Evolutionary conservation across 2,329 filamentous ascomycete genomes (phyloP).

Genomic region (Cytospora leucostoma): DNA sequence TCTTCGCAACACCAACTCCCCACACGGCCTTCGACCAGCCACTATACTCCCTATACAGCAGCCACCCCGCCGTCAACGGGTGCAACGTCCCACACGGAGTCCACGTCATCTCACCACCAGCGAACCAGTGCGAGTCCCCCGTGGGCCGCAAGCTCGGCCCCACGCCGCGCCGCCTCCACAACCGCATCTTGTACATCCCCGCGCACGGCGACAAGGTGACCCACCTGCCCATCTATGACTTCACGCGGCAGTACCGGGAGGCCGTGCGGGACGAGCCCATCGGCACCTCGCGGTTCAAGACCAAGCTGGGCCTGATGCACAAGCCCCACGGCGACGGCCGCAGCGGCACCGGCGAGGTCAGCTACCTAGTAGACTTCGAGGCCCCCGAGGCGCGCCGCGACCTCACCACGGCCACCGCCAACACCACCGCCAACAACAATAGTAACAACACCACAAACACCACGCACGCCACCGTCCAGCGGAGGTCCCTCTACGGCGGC

Average conservation of each 20-base stretch:
- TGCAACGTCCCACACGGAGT: constrained; percentile 9
- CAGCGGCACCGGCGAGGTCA: constrained; percentile 18
- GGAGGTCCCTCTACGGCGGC: constrained; percentile 20
- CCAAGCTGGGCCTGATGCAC: constrained; percentile 22
- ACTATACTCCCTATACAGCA: constrained; percentile 3
- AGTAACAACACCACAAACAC: background rate
- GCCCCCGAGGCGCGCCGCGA: constrained; percentile 14
- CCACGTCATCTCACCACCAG: background rate
- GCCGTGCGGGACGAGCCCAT: constrained; percentile 23
- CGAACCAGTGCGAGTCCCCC: constrained; percentile 22
- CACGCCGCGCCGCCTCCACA: constrained; percentile 20
- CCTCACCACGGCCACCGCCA: background rate
- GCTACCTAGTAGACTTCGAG: constrained; percentile 27
- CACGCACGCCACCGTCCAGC: constrained; percentile 20
- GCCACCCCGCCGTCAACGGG: constrained; percentile 14
- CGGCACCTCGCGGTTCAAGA: constrained; percentile 27
- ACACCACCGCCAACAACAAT: background rate
- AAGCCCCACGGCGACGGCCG: constrained; percentile 26
- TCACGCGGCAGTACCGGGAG: constrained; percentile 20
- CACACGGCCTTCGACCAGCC: constrained; percentile 13
- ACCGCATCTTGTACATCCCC: constrained; percentile 25
- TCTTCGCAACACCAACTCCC: constrained; percentile 18
- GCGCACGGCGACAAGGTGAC: constrained; percentile 22
- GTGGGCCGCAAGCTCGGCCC: constrained; percentile 22
- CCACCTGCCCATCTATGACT: constrained; percentile 26